Conservation (phyloP, 495 filamentous ascomycete genomes). For the Parathielavia hyrcaniae region DNA sequence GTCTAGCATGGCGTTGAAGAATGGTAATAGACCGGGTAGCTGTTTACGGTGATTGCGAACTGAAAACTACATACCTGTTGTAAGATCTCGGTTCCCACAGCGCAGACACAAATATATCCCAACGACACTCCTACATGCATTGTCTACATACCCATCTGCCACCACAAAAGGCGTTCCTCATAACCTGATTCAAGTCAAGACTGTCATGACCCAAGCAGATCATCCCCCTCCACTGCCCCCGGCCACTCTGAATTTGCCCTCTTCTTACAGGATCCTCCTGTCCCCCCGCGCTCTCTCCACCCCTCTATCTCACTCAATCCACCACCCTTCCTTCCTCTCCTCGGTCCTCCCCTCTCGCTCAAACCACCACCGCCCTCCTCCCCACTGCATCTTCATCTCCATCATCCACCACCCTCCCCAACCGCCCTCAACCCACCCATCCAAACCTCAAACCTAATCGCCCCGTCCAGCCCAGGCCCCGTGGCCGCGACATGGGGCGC, state of each 20-base stretch:
- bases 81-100: no score
- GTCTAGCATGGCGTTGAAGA: conserved; percentile 10
- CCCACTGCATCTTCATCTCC: conserved; percentile 15
- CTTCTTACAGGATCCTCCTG: not conserved
- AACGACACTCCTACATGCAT: not conserved
- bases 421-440: conserved; percentile 47
- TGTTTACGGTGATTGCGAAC: no score
- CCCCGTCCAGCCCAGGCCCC: conserved; percentile 37
- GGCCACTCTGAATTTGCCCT: no score
- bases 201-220: not conserved
- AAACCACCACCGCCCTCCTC: conserved; percentile 7
- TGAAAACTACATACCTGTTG: no score
- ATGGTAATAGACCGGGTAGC: not conserved
- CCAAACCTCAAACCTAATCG: conserved; percentile 53
- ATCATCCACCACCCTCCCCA: conserved; percentile 24
- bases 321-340: not conserved
- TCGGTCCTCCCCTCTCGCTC: no score
- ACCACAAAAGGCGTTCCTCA: not conserved
- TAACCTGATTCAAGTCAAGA: not conserved
- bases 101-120: no score
- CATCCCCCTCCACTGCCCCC: not conserved
- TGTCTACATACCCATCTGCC: not conserved
- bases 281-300: not conserved
- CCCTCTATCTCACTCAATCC: not conserved
- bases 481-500: conserved; percentile 55